These are phyloP conservation scores for Bruguiera parviflora DNA, from an alignment of 345 rosid genomes.

Conservation along the genomic window DNA sequence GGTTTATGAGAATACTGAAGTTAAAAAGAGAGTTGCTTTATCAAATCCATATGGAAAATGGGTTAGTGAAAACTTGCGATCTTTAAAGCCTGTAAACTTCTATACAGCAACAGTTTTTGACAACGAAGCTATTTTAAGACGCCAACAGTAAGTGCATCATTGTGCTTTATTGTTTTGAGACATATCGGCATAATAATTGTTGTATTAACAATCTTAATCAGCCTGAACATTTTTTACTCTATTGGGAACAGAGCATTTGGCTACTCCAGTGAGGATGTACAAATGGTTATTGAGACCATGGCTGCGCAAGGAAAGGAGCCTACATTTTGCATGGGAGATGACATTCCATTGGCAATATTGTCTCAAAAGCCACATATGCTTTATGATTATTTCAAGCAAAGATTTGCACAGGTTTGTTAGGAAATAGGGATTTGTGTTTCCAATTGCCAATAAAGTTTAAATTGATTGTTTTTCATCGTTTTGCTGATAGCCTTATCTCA, in stretches of 20 bases:
- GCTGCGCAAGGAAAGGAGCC: constrained; percentile 98
- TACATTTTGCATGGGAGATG: constrained; percentile 98
- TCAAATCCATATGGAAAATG: constrained; percentile 85
- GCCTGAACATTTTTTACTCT: constrained; percentile 20
- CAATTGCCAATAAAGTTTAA: not conserved
- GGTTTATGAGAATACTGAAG: constrained; percentile 96
- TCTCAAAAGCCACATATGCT: constrained; percentile 92
- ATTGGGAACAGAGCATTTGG: constrained; percentile 78
- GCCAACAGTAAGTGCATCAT: constrained; percentile 69
- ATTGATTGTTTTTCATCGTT: not conserved
- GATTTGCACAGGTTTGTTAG: constrained; percentile 89
- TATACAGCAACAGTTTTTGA: constrained; percentile 66
- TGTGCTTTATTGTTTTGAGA: constrained; percentile 10
- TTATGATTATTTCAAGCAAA: constrained; percentile 95
- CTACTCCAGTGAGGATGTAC: constrained; percentile 98
- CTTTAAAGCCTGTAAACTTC: constrained; percentile 66
- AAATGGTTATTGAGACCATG: constrained; percentile 97
- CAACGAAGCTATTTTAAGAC: constrained; percentile 69
- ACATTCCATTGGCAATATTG: constrained; percentile 77
- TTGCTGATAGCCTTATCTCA: not conserved
- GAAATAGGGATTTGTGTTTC: constrained; percentile 10
- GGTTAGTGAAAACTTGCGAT: constrained; percentile 67
- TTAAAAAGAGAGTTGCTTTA: constrained; percentile 77
- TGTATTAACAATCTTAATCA: constrained; percentile 8
- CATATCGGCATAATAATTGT: not conserved